These are phyloP conservation scores for Evernia prunastri DNA, from an alignment of 495 filamentous ascomycete species.

Conservation along the genomic window DNA sequence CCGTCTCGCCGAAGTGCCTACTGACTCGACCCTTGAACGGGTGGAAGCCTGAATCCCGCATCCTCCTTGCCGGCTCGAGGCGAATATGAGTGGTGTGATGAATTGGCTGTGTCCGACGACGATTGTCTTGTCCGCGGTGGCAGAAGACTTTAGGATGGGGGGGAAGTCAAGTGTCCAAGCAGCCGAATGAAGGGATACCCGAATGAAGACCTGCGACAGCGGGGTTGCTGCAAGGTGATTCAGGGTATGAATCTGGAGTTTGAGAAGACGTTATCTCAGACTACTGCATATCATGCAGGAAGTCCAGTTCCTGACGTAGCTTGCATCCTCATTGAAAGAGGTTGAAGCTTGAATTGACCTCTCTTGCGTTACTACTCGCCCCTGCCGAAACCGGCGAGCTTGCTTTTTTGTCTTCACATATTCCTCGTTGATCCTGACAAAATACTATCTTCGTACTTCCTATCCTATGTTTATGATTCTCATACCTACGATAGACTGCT, in stretches of 20 bases:
- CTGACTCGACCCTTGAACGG: slow-evolving; percentile 38
- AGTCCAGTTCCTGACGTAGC: too few species aligned
- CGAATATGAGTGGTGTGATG: not conserved
- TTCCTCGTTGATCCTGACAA: too few species aligned
- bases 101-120: not conserved
- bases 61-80: not conserved
- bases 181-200: not conserved
- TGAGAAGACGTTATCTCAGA: too few species aligned
- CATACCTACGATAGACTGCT: too few species aligned
- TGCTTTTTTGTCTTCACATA: not conserved
- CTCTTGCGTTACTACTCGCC: not conserved
- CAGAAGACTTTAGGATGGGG: not conserved
- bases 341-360: not conserved
- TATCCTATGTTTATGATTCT: too few species aligned
- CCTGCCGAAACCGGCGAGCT: not conserved
- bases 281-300: too few species aligned
- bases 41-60: slow-evolving; percentile 32
- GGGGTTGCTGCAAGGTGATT: not conserved
- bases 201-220: not conserved
- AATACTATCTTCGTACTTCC: too few species aligned
- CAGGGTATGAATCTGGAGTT: too few species aligned
- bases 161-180: not conserved
- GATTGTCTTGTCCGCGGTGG: not conserved
- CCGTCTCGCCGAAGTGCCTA: slow-evolving; percentile 37
- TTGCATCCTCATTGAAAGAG: not conserved